Conservation (phyloP, 2,329 filamentous ascomycete species). For the Fusarium neocosmosporiellum region DNA sequence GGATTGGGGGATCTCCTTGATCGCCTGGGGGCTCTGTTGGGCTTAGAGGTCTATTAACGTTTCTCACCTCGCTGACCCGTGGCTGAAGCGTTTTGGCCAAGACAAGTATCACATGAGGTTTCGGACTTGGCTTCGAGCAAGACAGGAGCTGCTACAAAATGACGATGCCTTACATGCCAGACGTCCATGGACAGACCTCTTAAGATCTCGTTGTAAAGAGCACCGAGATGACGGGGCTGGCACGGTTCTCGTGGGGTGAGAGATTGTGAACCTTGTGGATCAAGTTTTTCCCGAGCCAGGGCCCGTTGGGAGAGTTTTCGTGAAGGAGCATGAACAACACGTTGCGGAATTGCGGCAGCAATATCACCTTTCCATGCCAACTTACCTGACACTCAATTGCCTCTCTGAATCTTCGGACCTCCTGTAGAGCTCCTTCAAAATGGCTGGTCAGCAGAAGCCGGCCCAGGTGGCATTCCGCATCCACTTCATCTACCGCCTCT, state of each 20-base stretch:
- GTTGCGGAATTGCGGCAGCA: conserved; percentile 1
- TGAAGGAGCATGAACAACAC: conserved; percentile 15
- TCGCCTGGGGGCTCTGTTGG: not conserved
- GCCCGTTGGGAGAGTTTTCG: conserved; percentile 23
- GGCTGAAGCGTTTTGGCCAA: not conserved
- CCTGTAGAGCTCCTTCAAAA: conserved; percentile 11
- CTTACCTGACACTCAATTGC: conserved; percentile 3
- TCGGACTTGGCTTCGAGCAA: not conserved
- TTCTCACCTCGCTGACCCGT: not conserved
- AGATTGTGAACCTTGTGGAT: conserved; percentile 32
- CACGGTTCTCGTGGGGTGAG: conserved; percentile 17
- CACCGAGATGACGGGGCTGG: not conserved
- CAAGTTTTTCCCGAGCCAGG: conserved; percentile 41
- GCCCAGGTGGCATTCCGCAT: conserved; percentile 57
- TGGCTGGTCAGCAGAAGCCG: conserved; percentile 38
- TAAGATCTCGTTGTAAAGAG: not conserved
- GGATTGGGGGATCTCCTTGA: not conserved
- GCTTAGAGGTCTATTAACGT: not conserved
- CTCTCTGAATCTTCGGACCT: not conserved
- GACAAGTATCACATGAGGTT: not conserved
- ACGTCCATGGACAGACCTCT: not conserved
- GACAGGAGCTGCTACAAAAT: not conserved
- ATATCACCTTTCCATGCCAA: not conserved
- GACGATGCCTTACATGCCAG: not conserved
- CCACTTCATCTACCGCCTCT: conserved; percentile 72